Conservation (phyloP, 495 filamentous ascomycete genomes). For the Symbiotaphrina buchneri region DNA sequence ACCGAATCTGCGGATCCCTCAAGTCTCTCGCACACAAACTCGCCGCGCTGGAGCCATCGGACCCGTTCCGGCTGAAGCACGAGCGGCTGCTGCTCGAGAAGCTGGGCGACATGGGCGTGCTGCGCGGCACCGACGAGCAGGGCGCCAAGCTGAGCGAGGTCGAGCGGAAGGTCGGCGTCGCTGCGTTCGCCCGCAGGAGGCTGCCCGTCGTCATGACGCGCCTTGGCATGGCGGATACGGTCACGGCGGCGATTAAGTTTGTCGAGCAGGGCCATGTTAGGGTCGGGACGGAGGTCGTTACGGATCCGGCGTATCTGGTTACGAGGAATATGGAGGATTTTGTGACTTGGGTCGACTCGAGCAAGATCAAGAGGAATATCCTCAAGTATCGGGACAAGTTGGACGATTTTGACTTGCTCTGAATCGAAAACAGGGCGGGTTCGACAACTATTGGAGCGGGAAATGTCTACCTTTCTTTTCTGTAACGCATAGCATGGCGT, state of each 20-base stretch:
- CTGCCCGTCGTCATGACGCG: conserved; percentile 76
- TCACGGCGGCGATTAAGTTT: conserved; percentile 61
- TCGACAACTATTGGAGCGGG: too few species aligned
- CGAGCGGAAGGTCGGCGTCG: conserved; percentile 70
- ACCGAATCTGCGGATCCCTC: conserved; percentile 61
- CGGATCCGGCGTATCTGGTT: conserved; percentile 60
- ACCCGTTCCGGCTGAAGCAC: conserved; percentile 53
- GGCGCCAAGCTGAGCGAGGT: conserved; percentile 65
- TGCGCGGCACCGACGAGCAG: conserved; percentile 27
- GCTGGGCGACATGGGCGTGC: conserved; percentile 72
- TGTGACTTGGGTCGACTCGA: conserved; percentile 87
- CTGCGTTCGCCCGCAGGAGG: conserved; percentile 56
- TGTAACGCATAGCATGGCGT: too few species aligned
- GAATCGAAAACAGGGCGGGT: too few species aligned
- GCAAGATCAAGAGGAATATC: conserved; percentile 91
- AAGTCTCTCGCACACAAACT: conserved; percentile 76
- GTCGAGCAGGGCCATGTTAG: conserved; percentile 92
- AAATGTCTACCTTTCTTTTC: too few species aligned
- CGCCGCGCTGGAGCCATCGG: conserved; percentile 49
- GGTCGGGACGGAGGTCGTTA: conserved; percentile 78
- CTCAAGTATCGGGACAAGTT: conserved; percentile 83
- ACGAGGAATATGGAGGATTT: conserved; percentile 84
- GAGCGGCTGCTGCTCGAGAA: conserved; percentile 73
- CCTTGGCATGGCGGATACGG: conserved; percentile 64
- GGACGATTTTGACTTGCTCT: conserved; percentile 91